A percentile compares a stretch with the other conserved stretches of the same genome.
These are phyloP conservation scores for Aureobasidium sp. DNA, from an alignment of 2,329 filamentous ascomycete genomes.

Conservation along the genomic window DNA sequence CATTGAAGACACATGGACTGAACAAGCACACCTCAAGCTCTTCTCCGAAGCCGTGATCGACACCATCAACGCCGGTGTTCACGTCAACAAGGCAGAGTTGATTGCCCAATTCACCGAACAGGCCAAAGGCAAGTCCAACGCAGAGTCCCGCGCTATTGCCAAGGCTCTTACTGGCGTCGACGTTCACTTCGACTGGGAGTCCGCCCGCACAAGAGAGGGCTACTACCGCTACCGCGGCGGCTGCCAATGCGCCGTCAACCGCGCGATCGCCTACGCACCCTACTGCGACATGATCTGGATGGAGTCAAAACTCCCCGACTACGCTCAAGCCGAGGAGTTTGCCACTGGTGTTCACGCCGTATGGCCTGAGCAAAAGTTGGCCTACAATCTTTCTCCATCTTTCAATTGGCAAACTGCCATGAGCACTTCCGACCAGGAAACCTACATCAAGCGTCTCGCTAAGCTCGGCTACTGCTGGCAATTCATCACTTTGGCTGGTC, in stretches of 20 bases:
- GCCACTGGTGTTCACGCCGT: conserved; percentile 87
- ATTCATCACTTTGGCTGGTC: conserved; percentile 97
- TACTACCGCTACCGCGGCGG: conserved; percentile 92
- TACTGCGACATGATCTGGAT: conserved; percentile 79
- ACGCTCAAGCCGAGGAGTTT: conserved; percentile 83
- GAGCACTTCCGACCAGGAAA: conserved; percentile 86
- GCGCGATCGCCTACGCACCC: conserved; percentile 83
- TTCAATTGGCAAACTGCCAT: conserved; percentile 99
- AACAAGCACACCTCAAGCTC: conserved; percentile 71
- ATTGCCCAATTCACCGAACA: conserved; percentile 59
- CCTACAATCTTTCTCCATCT: conserved; percentile 95
- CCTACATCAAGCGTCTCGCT: conserved; percentile 87
- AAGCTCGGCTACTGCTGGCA: conserved; percentile 96
- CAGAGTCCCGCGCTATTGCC: conserved; percentile 73
- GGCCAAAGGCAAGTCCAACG: conserved; percentile 76
- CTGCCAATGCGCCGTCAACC: conserved; percentile 83
- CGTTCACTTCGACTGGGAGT: conserved; percentile 90
- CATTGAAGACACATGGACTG: conserved; percentile 84
- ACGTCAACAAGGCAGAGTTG: conserved; percentile 61
- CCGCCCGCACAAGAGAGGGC: conserved; percentile 85
- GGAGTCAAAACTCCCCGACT: conserved; percentile 97
- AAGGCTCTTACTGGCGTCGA: conserved; percentile 69
- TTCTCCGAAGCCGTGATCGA: conserved; percentile 87
- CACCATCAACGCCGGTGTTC: conserved; percentile 63
- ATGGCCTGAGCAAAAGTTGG: conserved; percentile 95